Conservation (phyloP, 164 flowering plant species). For the Protea cynaroides region DNA sequence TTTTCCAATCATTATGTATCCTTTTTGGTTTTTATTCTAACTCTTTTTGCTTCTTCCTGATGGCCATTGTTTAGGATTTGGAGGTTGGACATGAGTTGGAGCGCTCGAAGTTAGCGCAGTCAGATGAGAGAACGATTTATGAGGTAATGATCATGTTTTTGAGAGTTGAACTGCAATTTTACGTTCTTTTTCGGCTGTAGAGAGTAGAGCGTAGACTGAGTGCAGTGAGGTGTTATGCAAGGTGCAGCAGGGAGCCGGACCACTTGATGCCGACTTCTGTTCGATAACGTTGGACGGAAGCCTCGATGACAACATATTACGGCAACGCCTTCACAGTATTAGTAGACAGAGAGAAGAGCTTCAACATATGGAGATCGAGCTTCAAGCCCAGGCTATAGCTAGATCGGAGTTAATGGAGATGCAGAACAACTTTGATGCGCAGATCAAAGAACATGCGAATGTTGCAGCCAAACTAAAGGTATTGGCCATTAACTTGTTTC, state of each 20-base stretch:
- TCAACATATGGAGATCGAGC: conserved; percentile 77
- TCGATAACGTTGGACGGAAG: conserved; percentile 54
- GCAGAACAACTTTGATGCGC: conserved; percentile 56
- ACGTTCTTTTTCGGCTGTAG: neutral
- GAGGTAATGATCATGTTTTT: conserved; percentile 48
- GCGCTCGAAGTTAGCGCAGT: conserved; percentile 50
- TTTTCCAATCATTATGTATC: no score
- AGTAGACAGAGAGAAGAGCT: conserved; percentile 67
- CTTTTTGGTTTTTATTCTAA: conserved; percentile 1
- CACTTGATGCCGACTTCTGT: conserved; percentile 59
- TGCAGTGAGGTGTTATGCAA: conserved; percentile 27
- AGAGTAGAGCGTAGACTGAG: conserved; percentile 1
- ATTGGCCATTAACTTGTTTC: conserved; percentile 5
- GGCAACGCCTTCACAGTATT: conserved; percentile 60
- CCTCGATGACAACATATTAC: conserved; percentile 47
- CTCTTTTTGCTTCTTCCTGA: conserved; percentile 5
- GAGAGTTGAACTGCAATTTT: neutral
- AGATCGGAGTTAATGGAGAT: conserved; percentile 64
- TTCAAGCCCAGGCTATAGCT: conserved; percentile 68
- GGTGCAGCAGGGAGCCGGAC: conserved; percentile 80
- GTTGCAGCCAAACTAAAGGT: conserved; percentile 66
- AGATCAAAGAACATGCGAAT: conserved; percentile 64
- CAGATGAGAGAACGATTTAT: conserved; percentile 77
- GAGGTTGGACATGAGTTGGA: conserved; percentile 46
- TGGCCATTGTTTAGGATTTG: neutral